Evolutionary conservation across 2,329 filamentous ascomycete genomes (phyloP).

Genomic region (Trichoderma gracile): DNA sequence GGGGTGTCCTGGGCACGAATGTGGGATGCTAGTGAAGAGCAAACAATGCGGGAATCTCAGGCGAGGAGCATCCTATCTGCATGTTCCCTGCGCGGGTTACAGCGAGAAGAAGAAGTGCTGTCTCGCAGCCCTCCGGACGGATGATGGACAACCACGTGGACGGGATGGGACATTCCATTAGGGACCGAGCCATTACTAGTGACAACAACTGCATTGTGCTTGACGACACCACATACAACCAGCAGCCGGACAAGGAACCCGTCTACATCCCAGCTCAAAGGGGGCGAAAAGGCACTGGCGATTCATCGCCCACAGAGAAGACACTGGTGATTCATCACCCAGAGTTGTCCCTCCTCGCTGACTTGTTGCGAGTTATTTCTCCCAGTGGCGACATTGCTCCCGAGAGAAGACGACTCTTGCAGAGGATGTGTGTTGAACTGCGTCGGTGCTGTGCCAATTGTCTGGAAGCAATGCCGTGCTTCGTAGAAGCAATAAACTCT

Average conservation of each 20-base stretch:
- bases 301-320: slow-evolving; percentile 5
- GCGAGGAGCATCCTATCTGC: slow-evolving; percentile 20
- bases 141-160: slow-evolving; percentile 25
- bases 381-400: background rate
- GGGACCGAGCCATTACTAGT: slow-evolving; percentile 6
- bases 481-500: slow-evolving; percentile 4
- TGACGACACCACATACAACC: slow-evolving; percentile 17
- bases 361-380: background rate
- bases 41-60: slow-evolving; percentile 16
- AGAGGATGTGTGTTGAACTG: background rate
- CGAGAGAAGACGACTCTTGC: background rate
- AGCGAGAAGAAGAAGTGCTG: background rate
- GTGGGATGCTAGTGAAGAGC: slow-evolving; percentile 2
- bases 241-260: background rate
- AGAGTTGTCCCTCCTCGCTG: background rate
- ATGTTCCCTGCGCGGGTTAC: slow-evolving; percentile 9
- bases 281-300: background rate
- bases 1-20: slow-evolving; percentile 1
- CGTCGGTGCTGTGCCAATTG: background rate
- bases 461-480: background rate
- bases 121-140: slow-evolving; percentile 17
- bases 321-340: slow-evolving; percentile 11
- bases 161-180: slow-evolving; percentile 24
- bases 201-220: background rate
- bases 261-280: slow-evolving; percentile 7